Evolutionary conservation across 2,329 filamentous ascomycete genomes (phyloP).

Genomic region (Hymenoscyphus infarciens): DNA sequence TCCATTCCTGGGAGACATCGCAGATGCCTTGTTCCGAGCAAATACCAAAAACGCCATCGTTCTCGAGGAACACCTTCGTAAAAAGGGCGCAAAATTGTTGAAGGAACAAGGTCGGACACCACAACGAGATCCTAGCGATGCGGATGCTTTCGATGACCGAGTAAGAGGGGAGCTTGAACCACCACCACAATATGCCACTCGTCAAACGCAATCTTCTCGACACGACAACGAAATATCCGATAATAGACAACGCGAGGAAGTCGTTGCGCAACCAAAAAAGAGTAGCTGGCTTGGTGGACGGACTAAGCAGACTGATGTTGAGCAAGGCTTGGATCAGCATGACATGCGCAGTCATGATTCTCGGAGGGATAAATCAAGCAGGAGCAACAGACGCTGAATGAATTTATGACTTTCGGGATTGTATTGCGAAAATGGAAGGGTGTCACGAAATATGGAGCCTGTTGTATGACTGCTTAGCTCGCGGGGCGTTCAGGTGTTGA

Average conservation of each 20-base stretch:
- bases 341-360: slow-evolving; percentile 3
- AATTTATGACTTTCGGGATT: not conserved
- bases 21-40: slow-evolving; percentile 66
- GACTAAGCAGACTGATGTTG: slow-evolving; percentile 33
- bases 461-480: not conserved
- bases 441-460: not conserved
- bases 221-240: slow-evolving; percentile 15
- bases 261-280: slow-evolving; percentile 12
- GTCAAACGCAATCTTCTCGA: slow-evolving; percentile 15
- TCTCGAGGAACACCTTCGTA: slow-evolving; percentile 60
- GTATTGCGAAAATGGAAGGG: not conserved
- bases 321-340: slow-evolving; percentile 23
- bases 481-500: not conserved
- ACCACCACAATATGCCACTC: slow-evolving; percentile 30
- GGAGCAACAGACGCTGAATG: not conserved
- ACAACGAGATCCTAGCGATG: slow-evolving; percentile 49
- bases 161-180: slow-evolving; percentile 26
- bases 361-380: not conserved
- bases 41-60: slow-evolving; percentile 74
- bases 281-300: slow-evolving; percentile 34
- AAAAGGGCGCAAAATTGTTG: slow-evolving; percentile 60
- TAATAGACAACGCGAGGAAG: slow-evolving; percentile 12
- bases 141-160: slow-evolving; percentile 47
- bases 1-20: slow-evolving; percentile 72
- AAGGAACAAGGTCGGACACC: slow-evolving; percentile 46